Conservation (phyloP, 129 eudicot genomes). For the Cynara cardunculus region DNA sequence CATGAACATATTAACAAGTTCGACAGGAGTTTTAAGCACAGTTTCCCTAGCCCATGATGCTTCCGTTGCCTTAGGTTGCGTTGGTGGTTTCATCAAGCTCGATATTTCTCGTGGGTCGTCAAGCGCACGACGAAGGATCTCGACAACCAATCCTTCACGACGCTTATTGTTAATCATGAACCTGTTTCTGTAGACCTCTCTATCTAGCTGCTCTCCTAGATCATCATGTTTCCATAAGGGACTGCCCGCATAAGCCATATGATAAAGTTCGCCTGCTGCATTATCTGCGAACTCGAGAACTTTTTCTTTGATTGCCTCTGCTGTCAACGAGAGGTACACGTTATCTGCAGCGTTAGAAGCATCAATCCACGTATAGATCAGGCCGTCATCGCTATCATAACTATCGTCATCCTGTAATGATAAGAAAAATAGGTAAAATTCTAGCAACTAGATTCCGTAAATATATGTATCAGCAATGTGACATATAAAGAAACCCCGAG, state of each 20-base stretch:
- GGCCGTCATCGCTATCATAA: background rate
- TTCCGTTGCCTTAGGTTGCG: background rate
- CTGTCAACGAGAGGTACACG: conserved; percentile 30
- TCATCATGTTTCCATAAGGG: conserved; percentile 45
- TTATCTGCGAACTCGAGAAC: conserved; percentile 32
- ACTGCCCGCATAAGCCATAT: conserved; percentile 31
- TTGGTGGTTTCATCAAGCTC: background rate
- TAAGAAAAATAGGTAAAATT: background rate
- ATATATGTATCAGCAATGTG: background rate
- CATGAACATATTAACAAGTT: conserved; percentile 36
- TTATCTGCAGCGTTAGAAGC: background rate
- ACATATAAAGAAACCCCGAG: background rate
- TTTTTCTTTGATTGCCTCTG: conserved; percentile 28
- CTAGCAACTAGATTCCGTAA: background rate
- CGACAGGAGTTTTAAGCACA: conserved; percentile 25
- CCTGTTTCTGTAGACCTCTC: conserved; percentile 31
- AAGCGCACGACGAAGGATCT: conserved; percentile 24
- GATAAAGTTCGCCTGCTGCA: conserved; percentile 41
- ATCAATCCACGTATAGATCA: background rate
- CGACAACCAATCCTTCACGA: conserved; percentile 30
- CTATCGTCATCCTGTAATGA: background rate
- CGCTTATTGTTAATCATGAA: conserved; percentile 28
- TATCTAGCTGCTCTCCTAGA: conserved; percentile 25
- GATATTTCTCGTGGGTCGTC: background rate
- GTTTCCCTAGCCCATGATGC: conserved; percentile 37